Evolutionary conservation across 306 rosid species (phyloP).

Genomic region (Bauhinia variegata): DNA sequence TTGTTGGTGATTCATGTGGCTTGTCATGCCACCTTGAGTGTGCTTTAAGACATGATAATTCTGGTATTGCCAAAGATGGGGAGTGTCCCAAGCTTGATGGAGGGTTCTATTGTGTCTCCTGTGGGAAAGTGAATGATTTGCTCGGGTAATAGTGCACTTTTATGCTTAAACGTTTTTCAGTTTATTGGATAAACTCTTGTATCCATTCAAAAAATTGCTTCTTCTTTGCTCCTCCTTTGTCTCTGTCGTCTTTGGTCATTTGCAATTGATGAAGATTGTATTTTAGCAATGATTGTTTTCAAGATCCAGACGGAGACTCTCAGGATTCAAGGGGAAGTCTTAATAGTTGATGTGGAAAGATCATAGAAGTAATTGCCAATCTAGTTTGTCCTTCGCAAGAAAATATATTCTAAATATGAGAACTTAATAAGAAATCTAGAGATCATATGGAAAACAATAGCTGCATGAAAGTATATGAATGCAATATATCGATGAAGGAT

Average conservation of each 20-base stretch:
- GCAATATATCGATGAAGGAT: not conserved
- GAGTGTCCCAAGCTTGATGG: constrained; percentile 66
- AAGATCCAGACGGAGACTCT: constrained; percentile 13
- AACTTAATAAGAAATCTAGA: not conserved
- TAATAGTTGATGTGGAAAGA: not conserved
- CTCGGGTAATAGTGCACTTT: constrained; percentile 63
- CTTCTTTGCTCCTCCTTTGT: not conserved
- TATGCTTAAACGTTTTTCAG: constrained; percentile 21
- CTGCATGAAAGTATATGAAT: not conserved
- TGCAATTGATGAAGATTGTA: not conserved
- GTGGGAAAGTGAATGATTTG: constrained; percentile 86
- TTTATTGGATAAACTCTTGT: constrained; percentile 23
- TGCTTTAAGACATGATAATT: constrained; percentile 70
- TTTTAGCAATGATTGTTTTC: constrained; percentile 21
- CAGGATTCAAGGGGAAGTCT: not conserved
- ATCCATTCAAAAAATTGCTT: constrained; percentile 12
- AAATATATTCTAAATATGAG: not conserved
- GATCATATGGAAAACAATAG: not conserved
- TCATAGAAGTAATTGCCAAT: not conserved
- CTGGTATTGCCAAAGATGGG: constrained; percentile 67
- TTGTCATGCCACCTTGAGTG: constrained; percentile 99
- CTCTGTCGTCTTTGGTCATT: constrained; percentile 28
- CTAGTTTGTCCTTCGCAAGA: not conserved
- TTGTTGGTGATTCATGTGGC: constrained; percentile 80
- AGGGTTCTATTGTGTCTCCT: constrained; percentile 76